Conservation (phyloP, 148 eudicot genomes). For the Camellia sinensis region DNA sequence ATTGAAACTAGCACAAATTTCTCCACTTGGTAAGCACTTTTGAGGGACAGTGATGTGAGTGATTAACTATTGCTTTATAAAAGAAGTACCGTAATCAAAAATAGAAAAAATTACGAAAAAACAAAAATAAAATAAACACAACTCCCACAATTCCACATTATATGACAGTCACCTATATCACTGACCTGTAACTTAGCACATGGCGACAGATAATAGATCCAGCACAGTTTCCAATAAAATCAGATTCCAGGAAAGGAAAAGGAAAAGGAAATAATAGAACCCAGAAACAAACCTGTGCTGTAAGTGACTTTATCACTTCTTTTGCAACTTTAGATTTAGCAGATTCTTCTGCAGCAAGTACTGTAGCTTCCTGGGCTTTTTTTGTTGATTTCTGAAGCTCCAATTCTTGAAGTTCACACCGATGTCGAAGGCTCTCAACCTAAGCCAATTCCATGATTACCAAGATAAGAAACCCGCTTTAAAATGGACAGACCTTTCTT, state of each 20-base stretch:
- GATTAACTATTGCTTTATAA: neutral
- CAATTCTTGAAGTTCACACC: slow-evolving; percentile 72
- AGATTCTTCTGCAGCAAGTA: slow-evolving; percentile 81
- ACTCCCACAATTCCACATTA: neutral
- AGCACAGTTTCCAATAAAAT: neutral
- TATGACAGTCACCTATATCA: neutral
- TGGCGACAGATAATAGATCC: neutral
- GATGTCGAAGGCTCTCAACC: slow-evolving; percentile 74
- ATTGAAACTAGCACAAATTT: neutral
- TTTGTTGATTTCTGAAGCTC: slow-evolving; percentile 73
- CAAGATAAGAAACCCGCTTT: slow-evolving; percentile 10
- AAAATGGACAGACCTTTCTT: neutral
- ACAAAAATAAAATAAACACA: neutral
- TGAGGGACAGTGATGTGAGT: neutral
- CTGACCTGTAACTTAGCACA: neutral
- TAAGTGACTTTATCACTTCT: slow-evolving; percentile 85
- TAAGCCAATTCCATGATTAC: slow-evolving; percentile 24
- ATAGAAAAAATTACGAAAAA: neutral
- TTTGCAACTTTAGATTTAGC: slow-evolving; percentile 96
- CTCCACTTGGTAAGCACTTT: neutral
- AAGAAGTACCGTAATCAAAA: neutral
- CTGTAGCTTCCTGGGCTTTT: slow-evolving; percentile 82
- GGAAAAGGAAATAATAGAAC: neutral
- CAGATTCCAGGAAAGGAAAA: neutral
- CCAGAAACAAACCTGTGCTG: slow-evolving; percentile 63